Evolutionary conservation across 2,329 filamentous ascomycete genomes (phyloP), one percentile per base, ranked within the genome.

Genomic region (Teratosphaeria gauchensis): DNA sequence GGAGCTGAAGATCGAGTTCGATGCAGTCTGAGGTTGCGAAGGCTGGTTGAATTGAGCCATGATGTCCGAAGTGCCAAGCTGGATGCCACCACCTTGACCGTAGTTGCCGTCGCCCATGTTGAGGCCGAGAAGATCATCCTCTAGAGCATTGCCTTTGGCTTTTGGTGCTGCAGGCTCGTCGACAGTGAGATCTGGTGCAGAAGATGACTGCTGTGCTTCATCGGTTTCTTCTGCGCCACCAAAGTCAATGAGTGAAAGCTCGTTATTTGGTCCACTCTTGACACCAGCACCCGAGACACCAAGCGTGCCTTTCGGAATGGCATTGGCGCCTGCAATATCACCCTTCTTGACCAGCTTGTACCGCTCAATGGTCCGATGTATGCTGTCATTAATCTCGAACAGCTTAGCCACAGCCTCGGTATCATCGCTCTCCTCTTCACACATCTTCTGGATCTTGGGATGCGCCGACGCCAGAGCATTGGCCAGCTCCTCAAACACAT

Each of bases 381-480:
- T 99, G 76, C 92, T 96, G 74, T 99, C 94, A 72, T 99, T 99
- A 70, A 99, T 97, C 72, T 97, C 91, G 58, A 99, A 82, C 11
- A 99, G 80, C 75, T 96, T 96, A 51, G 91, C 89, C 5, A 99
- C 94, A 4, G 94, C 94, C 76, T 96, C 94, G 62, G 91, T 86
- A 70, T 99, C 94, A 62, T 97, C 92, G 11, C 92, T 96, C 71
- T 99, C 94, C 74, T 99, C 94, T 74, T 97, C 92, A 70, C 92
- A 97, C 92, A 99, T 99, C 76, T 90, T 96, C 72, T 97, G 92
- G 64, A 99, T 97, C 78, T 99, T 99, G 8, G 94, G 94, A 69
- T 99, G 94, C 2, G 94, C 94, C 70, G 88, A 96, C 72, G 90
- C 89, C 53, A 99, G 80, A 9, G 94, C 86, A 63, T 88, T 87